Evolutionary conservation across 176 grass and related monocot genomes (phyloP), one percentile per base, ranked within the genome.

Genomic region (Oryza glumipatula): DNA sequence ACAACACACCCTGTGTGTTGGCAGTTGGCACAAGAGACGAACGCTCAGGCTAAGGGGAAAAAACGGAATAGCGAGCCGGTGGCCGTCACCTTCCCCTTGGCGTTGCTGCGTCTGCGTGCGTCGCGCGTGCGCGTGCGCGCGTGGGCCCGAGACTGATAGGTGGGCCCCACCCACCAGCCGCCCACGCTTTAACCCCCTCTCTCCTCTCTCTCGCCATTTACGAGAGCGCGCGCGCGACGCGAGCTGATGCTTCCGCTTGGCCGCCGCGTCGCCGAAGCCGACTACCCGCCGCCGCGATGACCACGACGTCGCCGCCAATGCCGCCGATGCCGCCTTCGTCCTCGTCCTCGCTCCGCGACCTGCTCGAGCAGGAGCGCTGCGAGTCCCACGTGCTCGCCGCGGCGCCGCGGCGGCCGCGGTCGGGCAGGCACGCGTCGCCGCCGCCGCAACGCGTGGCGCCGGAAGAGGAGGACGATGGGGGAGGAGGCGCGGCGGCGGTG

Each of bases 271-370:
- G 16, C 77, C 22, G n/a, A 30, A 30, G 28, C 28, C 28, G 28
- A 30, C 28, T 2, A 30, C 1, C 39, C 21, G 11, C 77, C 16
- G 16, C 77, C 22, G n/a, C 76, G 32, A 93, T 90, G 84, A 72
- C 60, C 72, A 49, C 39, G 74, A 36, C 39, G 73, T 21, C 61
- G 44, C 68, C 51, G 28, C 52, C 52, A 17, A 17, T 8, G 54
- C 54, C 54, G 73, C 70, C 88, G 61, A 7, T 19, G 8, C 22
- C 63, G 22, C 28, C 28, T 30, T 2, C 28, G 1, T 30, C 28
- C 28, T 70, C 65, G 22, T 89, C 93, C 68, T 93, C 94, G 43
- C 91, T 99, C 49, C 86, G 89, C 14, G 88, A 96, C 26, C 93
- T 99, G 71, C 91, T 96, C 47, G 64, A 81, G 74, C 80, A 80